Conservation (phyloP, 2,329 filamentous ascomycete species). For the Acephala macrosclerotiorum region DNA sequence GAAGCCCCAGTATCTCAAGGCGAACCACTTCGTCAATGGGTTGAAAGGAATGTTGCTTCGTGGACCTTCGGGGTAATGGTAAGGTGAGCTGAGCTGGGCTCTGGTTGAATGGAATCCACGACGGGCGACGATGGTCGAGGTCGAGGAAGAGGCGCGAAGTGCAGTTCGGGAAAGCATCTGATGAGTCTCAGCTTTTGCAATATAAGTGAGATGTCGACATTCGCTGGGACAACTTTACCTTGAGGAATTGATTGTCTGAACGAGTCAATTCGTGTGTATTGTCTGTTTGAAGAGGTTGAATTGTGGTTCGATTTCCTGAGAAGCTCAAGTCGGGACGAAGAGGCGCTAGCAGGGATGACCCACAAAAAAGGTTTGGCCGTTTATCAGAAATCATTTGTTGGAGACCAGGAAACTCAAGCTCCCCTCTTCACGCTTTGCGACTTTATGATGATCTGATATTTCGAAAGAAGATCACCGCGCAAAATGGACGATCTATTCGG, state of each 20-base stretch:
- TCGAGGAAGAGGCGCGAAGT: constrained; percentile 65
- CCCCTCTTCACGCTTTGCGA: neutral
- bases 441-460: neutral
- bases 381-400: neutral
- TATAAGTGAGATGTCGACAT: neutral
- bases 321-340: constrained; percentile 1
- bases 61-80: constrained; percentile 98
- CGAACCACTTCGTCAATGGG: constrained; percentile 87
- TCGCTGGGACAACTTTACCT: constrained; percentile 28
- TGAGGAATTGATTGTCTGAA: constrained; percentile 26
- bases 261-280: constrained; percentile 5
- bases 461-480: constrained; percentile 15
- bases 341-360: neutral
- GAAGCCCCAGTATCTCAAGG: constrained; percentile 82
- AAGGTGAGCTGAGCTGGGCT: constrained; percentile 84
- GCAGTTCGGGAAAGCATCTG: constrained; percentile 86
- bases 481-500: constrained; percentile 83
- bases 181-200: constrained; percentile 24
- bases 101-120: constrained; percentile 95
- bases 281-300: neutral
- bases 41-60: constrained; percentile 98
- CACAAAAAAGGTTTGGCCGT: neutral
- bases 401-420: neutral
- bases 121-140: constrained; percentile 73
- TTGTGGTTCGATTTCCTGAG: constrained; percentile 3